These are phyloP conservation scores for Moringa oleifera DNA, from an alignment of 345 rosid genomes.

Conservation along the genomic window DNA sequence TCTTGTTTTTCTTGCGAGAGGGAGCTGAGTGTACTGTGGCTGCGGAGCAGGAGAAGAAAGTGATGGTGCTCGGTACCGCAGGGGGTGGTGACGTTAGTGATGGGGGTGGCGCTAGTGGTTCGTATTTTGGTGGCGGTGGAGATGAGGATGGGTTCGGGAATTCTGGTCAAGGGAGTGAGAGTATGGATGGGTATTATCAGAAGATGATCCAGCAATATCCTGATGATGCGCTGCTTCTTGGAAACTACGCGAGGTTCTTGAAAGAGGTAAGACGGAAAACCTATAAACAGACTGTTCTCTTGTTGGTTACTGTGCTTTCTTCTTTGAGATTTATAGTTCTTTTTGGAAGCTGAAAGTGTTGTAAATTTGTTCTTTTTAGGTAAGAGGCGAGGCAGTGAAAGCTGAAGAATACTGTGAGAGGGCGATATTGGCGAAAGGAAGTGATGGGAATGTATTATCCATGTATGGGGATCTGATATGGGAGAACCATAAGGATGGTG, in stretches of 20 bases:
- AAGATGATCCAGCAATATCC: slow-evolving; percentile 37
- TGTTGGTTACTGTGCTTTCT: too few species aligned
- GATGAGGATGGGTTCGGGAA: slow-evolving; percentile 20
- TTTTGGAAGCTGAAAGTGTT: too few species aligned
- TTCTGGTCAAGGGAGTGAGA: slow-evolving; percentile 22
- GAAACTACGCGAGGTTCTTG: slow-evolving; percentile 51
- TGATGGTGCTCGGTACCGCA: neutral
- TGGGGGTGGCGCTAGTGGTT: too few species aligned
- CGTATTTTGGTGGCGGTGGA: slow-evolving; percentile 14
- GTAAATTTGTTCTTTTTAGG: slow-evolving; percentile 23
- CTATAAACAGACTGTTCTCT: too few species aligned
- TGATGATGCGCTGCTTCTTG: slow-evolving; percentile 41
- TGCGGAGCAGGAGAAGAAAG: too few species aligned
- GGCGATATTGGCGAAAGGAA: slow-evolving; percentile 32
- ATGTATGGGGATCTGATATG: slow-evolving; percentile 50
- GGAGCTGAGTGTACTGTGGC: too few species aligned
- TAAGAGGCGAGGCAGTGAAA: slow-evolving; percentile 29
- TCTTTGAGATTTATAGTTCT: too few species aligned
- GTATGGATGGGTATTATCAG: slow-evolving; percentile 39
- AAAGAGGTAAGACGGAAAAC: slow-evolving; percentile 29
- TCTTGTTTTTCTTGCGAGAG: too few species aligned
- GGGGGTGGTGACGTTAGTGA: too few species aligned
- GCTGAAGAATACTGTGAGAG: slow-evolving; percentile 46
- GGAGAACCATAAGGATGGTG: slow-evolving; percentile 35
- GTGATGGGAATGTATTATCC: slow-evolving; percentile 42